A percentile compares a stretch with the other conserved stretches of the same genome.
Conservation (phyloP, 1,284 basidiomycete species). For the Psilocybe mexicana region DNA sequence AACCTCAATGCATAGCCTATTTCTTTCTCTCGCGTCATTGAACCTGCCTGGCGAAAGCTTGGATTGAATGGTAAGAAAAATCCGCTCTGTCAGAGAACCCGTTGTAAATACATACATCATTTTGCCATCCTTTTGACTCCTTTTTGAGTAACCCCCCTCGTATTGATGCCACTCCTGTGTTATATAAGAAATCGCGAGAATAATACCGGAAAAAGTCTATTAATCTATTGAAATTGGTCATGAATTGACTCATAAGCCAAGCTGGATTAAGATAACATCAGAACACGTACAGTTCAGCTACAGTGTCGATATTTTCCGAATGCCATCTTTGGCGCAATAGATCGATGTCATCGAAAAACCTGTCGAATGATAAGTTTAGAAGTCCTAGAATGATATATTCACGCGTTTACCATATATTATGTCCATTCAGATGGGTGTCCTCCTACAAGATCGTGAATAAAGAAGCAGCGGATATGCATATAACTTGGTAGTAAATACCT, state of each 20-base stretch:
- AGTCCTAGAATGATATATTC: conserved; percentile 11
- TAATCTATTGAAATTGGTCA: conserved; percentile 51
- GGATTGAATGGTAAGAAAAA: not conserved
- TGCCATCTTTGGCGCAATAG: conserved; percentile 89
- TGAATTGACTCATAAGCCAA: conserved; percentile 8
- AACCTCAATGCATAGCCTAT: conserved; percentile 93
- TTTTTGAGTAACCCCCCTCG: conserved; percentile 89
- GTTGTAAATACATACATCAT: conserved; percentile 67
- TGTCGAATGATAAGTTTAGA: conserved; percentile 25
- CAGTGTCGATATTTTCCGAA: conserved; percentile 89
- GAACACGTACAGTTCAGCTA: conserved; percentile 82
- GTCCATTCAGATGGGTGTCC: conserved; percentile 81
- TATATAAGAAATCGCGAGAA: conserved; percentile 91
- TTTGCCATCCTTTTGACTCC: conserved; percentile 91
- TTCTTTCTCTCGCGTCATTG: conserved; percentile 83
- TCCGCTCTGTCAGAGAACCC: not conserved
- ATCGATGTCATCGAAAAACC: conserved; percentile 98
- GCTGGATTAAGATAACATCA: conserved; percentile 4
- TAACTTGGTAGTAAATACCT: conserved; percentile 38
- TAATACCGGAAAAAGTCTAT: conserved; percentile 99
- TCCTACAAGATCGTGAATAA: conserved; percentile 50
- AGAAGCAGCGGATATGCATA: not conserved
- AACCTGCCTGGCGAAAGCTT: conserved; percentile 52
- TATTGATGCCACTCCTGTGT: conserved; percentile 90
- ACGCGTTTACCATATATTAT: conserved; percentile 73